Conservation (phyloP, 2,329 filamentous ascomycete genomes). For the Phyllosticta paracitricarpa region DNA sequence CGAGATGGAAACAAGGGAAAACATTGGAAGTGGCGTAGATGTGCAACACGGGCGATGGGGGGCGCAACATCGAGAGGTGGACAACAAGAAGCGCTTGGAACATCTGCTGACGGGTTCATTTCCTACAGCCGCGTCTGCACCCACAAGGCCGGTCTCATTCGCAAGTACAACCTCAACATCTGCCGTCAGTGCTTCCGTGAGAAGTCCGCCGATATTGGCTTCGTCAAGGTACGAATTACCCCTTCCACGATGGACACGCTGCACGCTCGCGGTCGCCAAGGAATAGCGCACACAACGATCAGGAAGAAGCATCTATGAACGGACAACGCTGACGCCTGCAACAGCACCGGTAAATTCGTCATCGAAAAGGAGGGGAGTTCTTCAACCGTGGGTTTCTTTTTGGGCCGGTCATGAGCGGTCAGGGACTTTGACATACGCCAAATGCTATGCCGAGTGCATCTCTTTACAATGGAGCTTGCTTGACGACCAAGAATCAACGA, state of each 20-base stretch:
- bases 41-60: not conserved
- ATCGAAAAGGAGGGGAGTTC: constrained; percentile 2
- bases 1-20: not conserved
- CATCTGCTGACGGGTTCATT: constrained; percentile 20
- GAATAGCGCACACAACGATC: no score
- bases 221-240: constrained; percentile 50
- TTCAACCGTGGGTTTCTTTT: constrained; percentile 5
- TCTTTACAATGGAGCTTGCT: constrained; percentile 4
- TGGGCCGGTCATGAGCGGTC: constrained; percentile 10
- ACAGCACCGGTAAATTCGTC: constrained; percentile 10
- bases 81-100: constrained; percentile 3
- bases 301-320: not conserved
- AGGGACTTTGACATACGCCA: constrained; percentile 8
- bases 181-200: constrained; percentile 64
- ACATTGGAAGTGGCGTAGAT: not conserved
- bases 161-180: constrained; percentile 95
- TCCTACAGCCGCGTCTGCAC: constrained; percentile 66
- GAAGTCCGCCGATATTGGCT: constrained; percentile 58
- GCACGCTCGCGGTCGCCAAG: not conserved
- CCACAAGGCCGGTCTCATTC: constrained; percentile 97
- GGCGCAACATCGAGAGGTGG: not conserved
- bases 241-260: not conserved
- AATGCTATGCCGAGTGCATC: constrained; percentile 8
- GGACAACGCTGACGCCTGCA: not conserved
- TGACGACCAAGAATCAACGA: constrained; percentile 1